Conservation (phyloP, 2,329 filamentous ascomycete species). For the Colletotrichum melonis region DNA sequence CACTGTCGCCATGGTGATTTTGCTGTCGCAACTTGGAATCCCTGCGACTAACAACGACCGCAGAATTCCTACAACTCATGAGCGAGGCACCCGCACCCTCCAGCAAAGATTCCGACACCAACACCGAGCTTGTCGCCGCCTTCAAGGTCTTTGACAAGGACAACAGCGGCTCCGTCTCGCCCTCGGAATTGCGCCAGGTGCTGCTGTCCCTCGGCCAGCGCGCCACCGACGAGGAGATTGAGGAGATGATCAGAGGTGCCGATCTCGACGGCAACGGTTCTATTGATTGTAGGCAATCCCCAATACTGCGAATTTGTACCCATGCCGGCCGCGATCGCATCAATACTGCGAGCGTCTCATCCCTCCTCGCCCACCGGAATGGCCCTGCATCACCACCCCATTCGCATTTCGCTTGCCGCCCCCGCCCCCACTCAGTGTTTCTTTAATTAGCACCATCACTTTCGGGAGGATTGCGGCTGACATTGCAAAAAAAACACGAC, state of each 20-base stretch:
- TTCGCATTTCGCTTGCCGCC: constrained; percentile 18
- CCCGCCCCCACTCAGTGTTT: constrained; percentile 22
- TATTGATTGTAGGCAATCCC: constrained; percentile 34
- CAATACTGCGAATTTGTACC: not conserved
- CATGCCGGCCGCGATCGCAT: not conserved
- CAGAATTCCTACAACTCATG: constrained; percentile 38
- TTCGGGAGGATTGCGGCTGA: constrained; percentile 28
- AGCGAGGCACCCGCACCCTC: constrained; percentile 34
- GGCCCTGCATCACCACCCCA: constrained; percentile 7
- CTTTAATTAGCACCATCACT: constrained; percentile 5
- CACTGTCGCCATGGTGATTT: not conserved
- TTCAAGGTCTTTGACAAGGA: constrained; percentile 39
- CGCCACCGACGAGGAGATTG: constrained; percentile 38
- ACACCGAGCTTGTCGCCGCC: constrained; percentile 36
- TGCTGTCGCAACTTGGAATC: not conserved
- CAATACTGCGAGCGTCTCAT: not conserved
- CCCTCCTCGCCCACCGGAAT: not conserved
- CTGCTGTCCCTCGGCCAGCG: constrained; percentile 37
- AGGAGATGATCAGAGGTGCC: constrained; percentile 37
- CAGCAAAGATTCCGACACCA: constrained; percentile 31
- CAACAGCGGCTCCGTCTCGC: constrained; percentile 37
- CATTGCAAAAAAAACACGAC: not conserved
- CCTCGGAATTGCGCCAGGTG: constrained; percentile 37
- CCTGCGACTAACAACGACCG: not conserved
- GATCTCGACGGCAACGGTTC: constrained; percentile 37